phyloP scores from a whole-genome alignment of 768 basidiomycete species.

The Termitomyces sp. region DNA sequence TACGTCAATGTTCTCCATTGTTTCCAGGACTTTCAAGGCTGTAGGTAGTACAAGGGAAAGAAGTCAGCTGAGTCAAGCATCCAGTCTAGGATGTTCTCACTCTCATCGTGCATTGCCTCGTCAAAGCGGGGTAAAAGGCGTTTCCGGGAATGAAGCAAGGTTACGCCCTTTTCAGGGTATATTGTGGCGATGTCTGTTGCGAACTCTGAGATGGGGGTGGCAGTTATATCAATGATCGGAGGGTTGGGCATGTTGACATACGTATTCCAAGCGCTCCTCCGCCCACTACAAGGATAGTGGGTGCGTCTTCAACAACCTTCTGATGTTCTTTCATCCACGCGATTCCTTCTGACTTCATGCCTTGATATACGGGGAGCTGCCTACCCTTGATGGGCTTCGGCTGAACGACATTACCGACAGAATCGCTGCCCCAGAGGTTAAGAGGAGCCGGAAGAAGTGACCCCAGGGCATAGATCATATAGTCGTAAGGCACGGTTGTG shows the following conservation, averaged over 20 bases:
- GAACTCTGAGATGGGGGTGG: constrained; percentile 45
- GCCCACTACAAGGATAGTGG: constrained; percentile 62
- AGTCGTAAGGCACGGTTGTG: constrained; percentile 47
- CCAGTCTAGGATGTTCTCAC: not conserved
- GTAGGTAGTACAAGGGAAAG: constrained; percentile 9
- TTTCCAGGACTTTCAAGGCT: constrained; percentile 40
- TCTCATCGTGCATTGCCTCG: constrained; percentile 7
- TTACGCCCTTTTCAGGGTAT: constrained; percentile 51
- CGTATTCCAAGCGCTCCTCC: constrained; percentile 75
- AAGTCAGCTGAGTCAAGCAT: not conserved
- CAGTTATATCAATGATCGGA: not conserved
- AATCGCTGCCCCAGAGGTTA: constrained; percentile 45
- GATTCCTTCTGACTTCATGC: constrained; percentile 48
- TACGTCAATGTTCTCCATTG: constrained; percentile 40
- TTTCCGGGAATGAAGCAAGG: constrained; percentile 57
- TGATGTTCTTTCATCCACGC: constrained; percentile 54
- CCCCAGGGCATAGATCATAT: constrained; percentile 60
- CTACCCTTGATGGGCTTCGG: constrained; percentile 2
- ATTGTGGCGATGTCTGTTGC: constrained; percentile 60
- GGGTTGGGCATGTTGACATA: constrained; percentile 30
- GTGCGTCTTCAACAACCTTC: constrained; percentile 41
- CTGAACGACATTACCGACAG: constrained; percentile 12
- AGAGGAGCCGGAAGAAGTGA: constrained; percentile 54
- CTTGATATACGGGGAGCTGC: constrained; percentile 29
- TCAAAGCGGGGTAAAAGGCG: constrained; percentile 20